Base-by-base conservation (phyloP, 2,329 filamentous ascomycete genomes). In the Plectosphaerella plurivora region DNA sequence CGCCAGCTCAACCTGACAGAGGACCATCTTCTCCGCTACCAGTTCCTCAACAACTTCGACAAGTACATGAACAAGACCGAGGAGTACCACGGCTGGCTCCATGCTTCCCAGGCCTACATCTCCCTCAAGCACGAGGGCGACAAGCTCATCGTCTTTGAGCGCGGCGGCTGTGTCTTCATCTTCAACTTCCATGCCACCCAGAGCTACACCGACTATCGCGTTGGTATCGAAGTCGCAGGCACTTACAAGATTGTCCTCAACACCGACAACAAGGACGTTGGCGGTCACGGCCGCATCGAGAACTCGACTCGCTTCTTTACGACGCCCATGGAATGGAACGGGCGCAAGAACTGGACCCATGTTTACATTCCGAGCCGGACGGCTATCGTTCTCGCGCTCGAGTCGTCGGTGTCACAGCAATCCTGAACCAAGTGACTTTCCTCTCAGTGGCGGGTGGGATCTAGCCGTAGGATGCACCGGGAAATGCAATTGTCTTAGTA, bases 141-240 rank as follows among this genome's bases (percentile, higher is more conserved):
- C 73, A 99, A 97, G 74, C 86, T 97, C 44, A 84, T 99, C 58
- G 92, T 96, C 4, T 99, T 97, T 67, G 94, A 99, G 75, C 84
- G 94, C 33, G 94, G 85, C 2, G 92, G 92, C 0, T 74, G 96
- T 53, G 77, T 99, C 11, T 99, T 92, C 77, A 81, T 97, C 61
- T 97, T 99, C 80, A 99, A 99, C 73, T 97, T 97, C 78, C 86
- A 97, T 67, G 85, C 89, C 0, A 83, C 82, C 25, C 74, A 87
- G 60, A 96, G 91, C 69, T 99, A 88, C 72, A 86, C 87, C 11
- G 94, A 97, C 71, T 99, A 97, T 68, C 84, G 93, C 37, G 87
- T 99, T 46, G 94, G 94, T 16, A 79, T 99, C 39, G 91, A 97
- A 49, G 77, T 83, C 18, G 73, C 87, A 4, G 94, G 94, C 39